phyloP scores from a whole-genome alignment of 2,329 filamentous ascomycete species.

The Pseudogymnoascus sp. region DNA sequence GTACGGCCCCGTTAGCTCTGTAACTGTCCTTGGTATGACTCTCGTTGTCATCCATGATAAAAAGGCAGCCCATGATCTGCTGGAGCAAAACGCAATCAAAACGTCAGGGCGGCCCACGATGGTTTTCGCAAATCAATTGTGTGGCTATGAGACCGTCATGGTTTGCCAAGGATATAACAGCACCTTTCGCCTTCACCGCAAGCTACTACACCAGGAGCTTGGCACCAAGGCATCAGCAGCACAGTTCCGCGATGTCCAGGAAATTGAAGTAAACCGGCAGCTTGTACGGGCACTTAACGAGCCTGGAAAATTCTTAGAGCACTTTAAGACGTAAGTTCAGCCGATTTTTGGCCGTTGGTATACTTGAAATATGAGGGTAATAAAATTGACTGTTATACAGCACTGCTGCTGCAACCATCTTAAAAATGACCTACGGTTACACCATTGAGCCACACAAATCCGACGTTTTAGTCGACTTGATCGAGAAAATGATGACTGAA shows the following conservation, averaged over 20 bases:
- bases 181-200: slow-evolving; percentile 21
- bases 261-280: slow-evolving; percentile 16
- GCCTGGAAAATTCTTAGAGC: slow-evolving; percentile 16
- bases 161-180: slow-evolving; percentile 20
- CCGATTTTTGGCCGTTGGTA: background rate
- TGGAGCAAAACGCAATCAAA: slow-evolving; percentile 24
- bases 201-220: slow-evolving; percentile 23
- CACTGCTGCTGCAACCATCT: slow-evolving; percentile 10
- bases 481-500: slow-evolving; percentile 15
- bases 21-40: slow-evolving; percentile 30
- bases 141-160: slow-evolving; percentile 22
- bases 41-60: slow-evolving; percentile 31
- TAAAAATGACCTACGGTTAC: slow-evolving; percentile 14
- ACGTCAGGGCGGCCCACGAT: slow-evolving; percentile 27
- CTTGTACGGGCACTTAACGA: slow-evolving; percentile 15
- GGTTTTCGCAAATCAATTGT: slow-evolving; percentile 23
- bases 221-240: slow-evolving; percentile 22
- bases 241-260: slow-evolving; percentile 18
- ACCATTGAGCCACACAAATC: slow-evolving; percentile 11
- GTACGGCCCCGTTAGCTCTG: slow-evolving; percentile 33
- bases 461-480: slow-evolving; percentile 11
- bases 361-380: background rate
- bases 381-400: background rate
- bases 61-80: slow-evolving; percentile 26
- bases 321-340: slow-evolving; percentile 17